Evolutionary conservation across 805 yeast species (phyloP).

Genomic region (Metschnikowia shivogae): DNA sequence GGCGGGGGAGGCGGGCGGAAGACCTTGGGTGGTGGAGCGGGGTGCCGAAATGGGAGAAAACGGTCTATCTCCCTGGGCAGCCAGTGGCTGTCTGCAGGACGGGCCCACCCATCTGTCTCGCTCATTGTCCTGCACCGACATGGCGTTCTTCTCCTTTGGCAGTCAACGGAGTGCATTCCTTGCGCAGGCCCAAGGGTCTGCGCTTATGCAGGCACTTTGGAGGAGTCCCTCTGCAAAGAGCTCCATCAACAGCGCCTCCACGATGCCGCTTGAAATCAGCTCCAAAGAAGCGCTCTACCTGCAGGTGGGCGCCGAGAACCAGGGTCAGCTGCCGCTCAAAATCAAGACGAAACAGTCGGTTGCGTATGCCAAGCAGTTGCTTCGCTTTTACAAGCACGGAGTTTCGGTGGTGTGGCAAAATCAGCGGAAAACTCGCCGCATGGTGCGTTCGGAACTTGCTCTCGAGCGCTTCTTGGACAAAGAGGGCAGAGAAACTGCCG

Average conservation of each 20-base stretch:
- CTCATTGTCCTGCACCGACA: not conserved
- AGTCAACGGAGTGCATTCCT: conserved; percentile 2
- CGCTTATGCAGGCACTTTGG: conserved; percentile 11
- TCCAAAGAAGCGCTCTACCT: conserved; percentile 25
- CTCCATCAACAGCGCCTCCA: conserved; percentile 19
- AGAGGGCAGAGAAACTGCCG: conserved; percentile 22
- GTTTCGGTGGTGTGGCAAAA: conserved; percentile 53
- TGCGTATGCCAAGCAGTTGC: conserved; percentile 41
- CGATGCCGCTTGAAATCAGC: conserved; percentile 28
- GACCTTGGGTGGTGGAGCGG: too few relatives aligned
- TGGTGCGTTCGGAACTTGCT: conserved; percentile 20
- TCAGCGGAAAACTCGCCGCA: conserved; percentile 15
- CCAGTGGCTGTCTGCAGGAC: too few relatives aligned
- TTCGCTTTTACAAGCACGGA: conserved; percentile 57
- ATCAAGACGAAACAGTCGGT: conserved; percentile 36
- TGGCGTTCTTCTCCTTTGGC: conserved; percentile 4
- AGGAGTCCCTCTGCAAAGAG: not conserved
- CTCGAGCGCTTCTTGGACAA: conserved; percentile 19
- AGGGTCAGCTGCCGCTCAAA: conserved; percentile 12
- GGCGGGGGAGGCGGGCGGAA: too few relatives aligned
- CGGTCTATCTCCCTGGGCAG: too few relatives aligned
- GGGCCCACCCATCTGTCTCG: not conserved
- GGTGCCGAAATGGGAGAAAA: too few relatives aligned
- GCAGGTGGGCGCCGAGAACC: conserved; percentile 21
- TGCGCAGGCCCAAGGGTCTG: conserved; percentile 5